Percentiles rank a stretch among this genome's conserved stretches.
Evolutionary conservation across 2,329 filamentous ascomycete genomes (phyloP).

Genomic region (Diaporthe batatas): DNA sequence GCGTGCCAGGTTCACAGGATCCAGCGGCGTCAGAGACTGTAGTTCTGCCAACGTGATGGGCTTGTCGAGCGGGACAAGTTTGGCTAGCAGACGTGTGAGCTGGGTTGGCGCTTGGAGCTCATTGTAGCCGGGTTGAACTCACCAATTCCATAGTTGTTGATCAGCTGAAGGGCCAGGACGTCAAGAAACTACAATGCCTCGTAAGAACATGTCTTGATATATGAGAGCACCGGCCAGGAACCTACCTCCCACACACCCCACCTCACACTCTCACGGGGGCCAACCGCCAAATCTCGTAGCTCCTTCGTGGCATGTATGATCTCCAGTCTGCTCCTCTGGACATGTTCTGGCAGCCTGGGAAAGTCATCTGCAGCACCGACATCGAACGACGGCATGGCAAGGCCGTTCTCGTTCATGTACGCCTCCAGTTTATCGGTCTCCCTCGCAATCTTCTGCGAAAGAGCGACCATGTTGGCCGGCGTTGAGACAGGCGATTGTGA

Average conservation of each 20-base stretch:
- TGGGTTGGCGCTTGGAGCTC: background rate
- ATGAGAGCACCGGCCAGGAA: conserved; percentile 27
- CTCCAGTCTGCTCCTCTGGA: conserved; percentile 60
- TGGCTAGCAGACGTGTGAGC: conserved; percentile 51
- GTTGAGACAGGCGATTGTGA: conserved; percentile 23
- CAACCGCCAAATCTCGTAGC: conserved; percentile 61
- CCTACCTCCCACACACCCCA: conserved; percentile 67
- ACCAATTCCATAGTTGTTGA: conserved; percentile 66
- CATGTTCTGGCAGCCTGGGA: conserved; percentile 60
- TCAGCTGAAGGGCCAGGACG: conserved; percentile 62
- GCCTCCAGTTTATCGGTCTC: conserved; percentile 65
- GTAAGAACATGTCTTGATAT: background rate
- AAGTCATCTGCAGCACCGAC: conserved; percentile 60
- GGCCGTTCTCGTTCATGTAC: conserved; percentile 59
- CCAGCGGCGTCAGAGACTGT: conserved; percentile 58
- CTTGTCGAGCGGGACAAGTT: conserved; percentile 62
- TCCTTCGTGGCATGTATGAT: conserved; percentile 64
- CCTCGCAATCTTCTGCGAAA: conserved; percentile 62
- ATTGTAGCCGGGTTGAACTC: conserved; percentile 44
- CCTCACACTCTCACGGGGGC: conserved; percentile 64
- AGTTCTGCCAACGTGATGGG: conserved; percentile 62
- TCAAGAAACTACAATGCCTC: conserved; percentile 59
- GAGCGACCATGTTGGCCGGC: conserved; percentile 56
- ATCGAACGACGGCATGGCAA: conserved; percentile 60
- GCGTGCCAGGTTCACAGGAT: conserved; percentile 64